Evolutionary conservation across 257 asterid species (phyloP).

Genomic region (Osmanthus fragrans): DNA sequence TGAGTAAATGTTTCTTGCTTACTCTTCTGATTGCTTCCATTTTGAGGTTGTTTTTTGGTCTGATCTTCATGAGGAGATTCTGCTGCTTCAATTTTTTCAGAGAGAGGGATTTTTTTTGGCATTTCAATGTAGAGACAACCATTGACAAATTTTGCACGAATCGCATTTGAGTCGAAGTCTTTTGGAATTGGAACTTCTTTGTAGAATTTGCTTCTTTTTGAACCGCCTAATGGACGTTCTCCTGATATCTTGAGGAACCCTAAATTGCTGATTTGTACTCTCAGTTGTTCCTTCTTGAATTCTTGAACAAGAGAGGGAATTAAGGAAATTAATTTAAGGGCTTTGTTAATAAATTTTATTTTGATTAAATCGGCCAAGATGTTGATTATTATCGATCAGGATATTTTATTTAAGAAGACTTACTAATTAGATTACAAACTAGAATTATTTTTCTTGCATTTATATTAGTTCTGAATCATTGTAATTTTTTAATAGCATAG

Average conservation of each 20-base stretch:
- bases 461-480: neutral
- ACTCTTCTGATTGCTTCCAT: neutral
- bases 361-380: neutral
- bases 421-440: neutral
- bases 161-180: constrained; percentile 37
- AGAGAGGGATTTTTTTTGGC: constrained; percentile 36
- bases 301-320: constrained; percentile 28
- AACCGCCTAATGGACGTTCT: constrained; percentile 38
- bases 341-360: neutral
- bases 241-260: constrained; percentile 60
- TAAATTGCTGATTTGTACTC: constrained; percentile 48
- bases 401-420: neutral
- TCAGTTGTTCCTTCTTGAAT: constrained; percentile 62
- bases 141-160: constrained; percentile 47
- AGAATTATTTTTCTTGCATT: neutral
- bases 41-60: neutral
- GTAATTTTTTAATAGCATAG: neutral
- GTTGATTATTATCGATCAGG: neutral
- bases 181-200: constrained; percentile 45
- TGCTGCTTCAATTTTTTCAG: constrained; percentile 5
- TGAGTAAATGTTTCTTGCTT: neutral
- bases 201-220: constrained; percentile 37
- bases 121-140: constrained; percentile 45
- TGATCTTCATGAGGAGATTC: neutral
- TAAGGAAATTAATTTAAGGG: too few relatives aligned